Conservation (phyloP, 768 basidiomycete genomes). For the Pleurotus djamor region DNA sequence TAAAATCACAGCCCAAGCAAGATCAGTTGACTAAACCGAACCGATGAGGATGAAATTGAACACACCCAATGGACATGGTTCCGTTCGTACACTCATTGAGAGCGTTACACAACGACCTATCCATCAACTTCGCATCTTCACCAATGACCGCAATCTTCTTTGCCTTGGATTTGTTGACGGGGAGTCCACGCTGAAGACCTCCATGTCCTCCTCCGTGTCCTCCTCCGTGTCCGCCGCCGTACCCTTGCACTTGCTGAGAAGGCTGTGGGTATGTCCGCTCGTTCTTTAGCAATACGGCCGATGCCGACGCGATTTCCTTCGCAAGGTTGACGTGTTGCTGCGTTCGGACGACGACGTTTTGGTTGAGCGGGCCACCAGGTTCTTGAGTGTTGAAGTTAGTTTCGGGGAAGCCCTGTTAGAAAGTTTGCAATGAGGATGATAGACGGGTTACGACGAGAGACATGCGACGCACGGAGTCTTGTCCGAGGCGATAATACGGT, state of each 20-base stretch:
- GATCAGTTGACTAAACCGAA: neutral
- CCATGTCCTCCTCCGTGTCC: neutral
- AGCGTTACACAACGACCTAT: neutral
- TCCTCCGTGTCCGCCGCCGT: neutral
- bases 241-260: neutral
- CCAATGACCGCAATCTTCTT: conserved; percentile 5
- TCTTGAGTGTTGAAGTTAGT: conserved; percentile 2
- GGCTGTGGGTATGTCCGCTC: neutral
- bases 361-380: neutral
- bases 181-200: neutral
- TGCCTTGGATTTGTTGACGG: neutral
- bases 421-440: neutral
- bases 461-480: conserved; percentile 48
- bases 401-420: conserved; percentile 1
- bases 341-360: conserved; percentile 52
- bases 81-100: conserved; percentile 1
- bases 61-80: conserved; percentile 4
- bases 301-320: conserved; percentile 70
- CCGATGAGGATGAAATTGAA: neutral
- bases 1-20: neutral
- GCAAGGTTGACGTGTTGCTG: conserved; percentile 67
- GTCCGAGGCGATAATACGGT: conserved; percentile 63
- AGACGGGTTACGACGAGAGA: conserved; percentile 52
- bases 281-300: conserved; percentile 67
- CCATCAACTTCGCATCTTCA: neutral